Percentiles rank a stretch among this genome's conserved stretches.
Conservation (phyloP, 495 filamentous ascomycete species). For the Alectoria sarmentosa region DNA sequence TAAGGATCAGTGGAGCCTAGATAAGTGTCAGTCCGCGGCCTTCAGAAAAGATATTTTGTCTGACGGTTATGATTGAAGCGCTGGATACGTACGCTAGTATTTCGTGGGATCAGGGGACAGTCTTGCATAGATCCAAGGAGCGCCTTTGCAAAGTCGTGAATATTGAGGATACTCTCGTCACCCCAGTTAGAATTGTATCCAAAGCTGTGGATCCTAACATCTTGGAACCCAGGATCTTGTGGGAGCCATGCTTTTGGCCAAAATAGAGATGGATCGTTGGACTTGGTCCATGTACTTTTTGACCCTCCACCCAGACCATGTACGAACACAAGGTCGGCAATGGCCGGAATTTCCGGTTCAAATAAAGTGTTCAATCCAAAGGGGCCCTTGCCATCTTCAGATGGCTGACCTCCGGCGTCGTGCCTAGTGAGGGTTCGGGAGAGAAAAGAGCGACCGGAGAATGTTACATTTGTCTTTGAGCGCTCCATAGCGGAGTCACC, state of each 20-base stretch:
- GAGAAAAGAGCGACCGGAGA: slow-evolving; percentile 9
- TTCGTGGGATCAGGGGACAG: slow-evolving; percentile 24
- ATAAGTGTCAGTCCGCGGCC: not conserved
- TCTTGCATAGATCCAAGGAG: slow-evolving; percentile 36
- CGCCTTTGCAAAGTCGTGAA: slow-evolving; percentile 40
- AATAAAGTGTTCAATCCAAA: slow-evolving; percentile 36
- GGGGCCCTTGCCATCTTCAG: slow-evolving; percentile 21
- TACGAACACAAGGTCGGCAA: slow-evolving; percentile 34
- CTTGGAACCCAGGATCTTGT: slow-evolving; percentile 27
- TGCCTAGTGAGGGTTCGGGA: slow-evolving; percentile 4
- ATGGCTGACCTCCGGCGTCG: not conserved
- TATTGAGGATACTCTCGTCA: slow-evolving; percentile 34
- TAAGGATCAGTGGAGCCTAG: slow-evolving; percentile 36
- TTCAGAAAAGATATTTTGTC: not conserved
- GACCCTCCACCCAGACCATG: slow-evolving; percentile 35
- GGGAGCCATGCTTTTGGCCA: slow-evolving; percentile 39
- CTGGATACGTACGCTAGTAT: slow-evolving; percentile 9
- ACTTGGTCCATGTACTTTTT: slow-evolving; percentile 32
- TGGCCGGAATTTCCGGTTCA: slow-evolving; percentile 17
- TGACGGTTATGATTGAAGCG: not conserved
- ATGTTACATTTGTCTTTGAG: not conserved
- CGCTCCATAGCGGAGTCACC: slow-evolving; percentile 6
- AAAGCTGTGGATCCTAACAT: slow-evolving; percentile 35
- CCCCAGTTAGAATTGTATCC: slow-evolving; percentile 35
- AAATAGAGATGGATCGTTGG: slow-evolving; percentile 25